Conservation (phyloP, 768 basidiomycete species). For the Naganishia onofrii region DNA sequence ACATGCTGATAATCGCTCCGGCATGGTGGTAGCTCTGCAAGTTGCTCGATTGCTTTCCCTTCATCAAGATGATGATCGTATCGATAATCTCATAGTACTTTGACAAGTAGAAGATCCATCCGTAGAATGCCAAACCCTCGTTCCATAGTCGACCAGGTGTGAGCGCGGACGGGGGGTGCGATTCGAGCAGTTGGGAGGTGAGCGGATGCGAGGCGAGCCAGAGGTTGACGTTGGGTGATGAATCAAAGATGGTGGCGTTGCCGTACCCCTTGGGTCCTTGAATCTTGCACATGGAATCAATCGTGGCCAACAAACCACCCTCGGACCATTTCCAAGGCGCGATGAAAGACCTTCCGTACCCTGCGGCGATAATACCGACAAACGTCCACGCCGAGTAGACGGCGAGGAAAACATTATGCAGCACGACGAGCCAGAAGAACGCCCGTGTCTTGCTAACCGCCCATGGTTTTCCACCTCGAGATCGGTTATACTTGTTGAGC, state of each 20-base stretch:
- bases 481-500: conserved; percentile 36
- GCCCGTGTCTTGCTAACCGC: conserved; percentile 26
- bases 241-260: conserved; percentile 27
- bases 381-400: conserved; percentile 42
- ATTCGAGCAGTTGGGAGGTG: conserved; percentile 9
- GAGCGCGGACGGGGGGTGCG: conserved; percentile 8
- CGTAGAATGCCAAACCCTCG: conserved; percentile 31
- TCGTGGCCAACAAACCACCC: conserved; percentile 21
- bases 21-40: conserved; percentile 45
- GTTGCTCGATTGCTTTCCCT: conserved; percentile 42
- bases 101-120: conserved; percentile 35
- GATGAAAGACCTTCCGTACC: conserved; percentile 21
- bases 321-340: conserved; percentile 21
- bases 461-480: conserved; percentile 33
- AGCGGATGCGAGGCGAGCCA: conserved; percentile 27
- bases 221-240: background rate
- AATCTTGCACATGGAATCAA: conserved; percentile 31
- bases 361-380: conserved; percentile 25
- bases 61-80: conserved; percentile 41
- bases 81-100: conserved; percentile 39
- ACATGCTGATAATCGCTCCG: conserved; percentile 41
- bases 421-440: conserved; percentile 35
- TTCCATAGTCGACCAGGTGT: conserved; percentile 30
- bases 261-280: conserved; percentile 23
- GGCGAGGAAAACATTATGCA: conserved; percentile 42